Evolutionary conservation across 1,139 yeast genomes (phyloP).

Genomic region (Pneumocystis canis): DNA sequence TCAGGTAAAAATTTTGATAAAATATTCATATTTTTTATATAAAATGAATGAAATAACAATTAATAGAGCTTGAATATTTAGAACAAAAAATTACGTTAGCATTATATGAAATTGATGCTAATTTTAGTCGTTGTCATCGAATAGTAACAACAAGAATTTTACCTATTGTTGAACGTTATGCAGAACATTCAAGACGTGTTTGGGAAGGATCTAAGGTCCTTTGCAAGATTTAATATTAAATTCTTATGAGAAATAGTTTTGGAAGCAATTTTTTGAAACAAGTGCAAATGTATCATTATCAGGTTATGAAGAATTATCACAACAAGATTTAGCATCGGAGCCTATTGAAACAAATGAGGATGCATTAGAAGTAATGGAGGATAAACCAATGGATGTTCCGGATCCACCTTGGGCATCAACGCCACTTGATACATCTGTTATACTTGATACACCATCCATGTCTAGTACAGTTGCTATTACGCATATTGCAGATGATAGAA

Average conservation of each 20-base stretch:
- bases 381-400: too few species aligned
- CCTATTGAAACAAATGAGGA: neutral
- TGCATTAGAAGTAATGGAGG: neutral
- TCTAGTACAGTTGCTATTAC: neutral
- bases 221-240: conserved; percentile 15
- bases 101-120: conserved; percentile 65
- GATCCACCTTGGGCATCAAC: conserved; percentile 15
- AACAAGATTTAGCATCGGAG: neutral
- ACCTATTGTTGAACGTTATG: conserved; percentile 47
- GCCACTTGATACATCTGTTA: conserved; percentile 8
- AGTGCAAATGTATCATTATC: conserved; percentile 55
- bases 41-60: too few species aligned
- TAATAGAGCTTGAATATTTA: conserved; percentile 49
- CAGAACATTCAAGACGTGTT: conserved; percentile 39
- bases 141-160: conserved; percentile 46
- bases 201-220: conserved; percentile 31
- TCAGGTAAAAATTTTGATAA: neutral
- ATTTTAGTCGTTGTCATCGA: conserved; percentile 48
- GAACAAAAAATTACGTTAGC: conserved; percentile 73
- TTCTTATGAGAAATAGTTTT: conserved; percentile 34
- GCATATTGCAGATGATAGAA: too few species aligned
- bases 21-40: conserved; percentile 15
- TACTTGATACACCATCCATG: neutral
- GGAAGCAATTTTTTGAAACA: conserved; percentile 64
- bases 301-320: conserved; percentile 36